Conservation (phyloP, 768 basidiomycete species). For the Phylloporus sp. region DNA sequence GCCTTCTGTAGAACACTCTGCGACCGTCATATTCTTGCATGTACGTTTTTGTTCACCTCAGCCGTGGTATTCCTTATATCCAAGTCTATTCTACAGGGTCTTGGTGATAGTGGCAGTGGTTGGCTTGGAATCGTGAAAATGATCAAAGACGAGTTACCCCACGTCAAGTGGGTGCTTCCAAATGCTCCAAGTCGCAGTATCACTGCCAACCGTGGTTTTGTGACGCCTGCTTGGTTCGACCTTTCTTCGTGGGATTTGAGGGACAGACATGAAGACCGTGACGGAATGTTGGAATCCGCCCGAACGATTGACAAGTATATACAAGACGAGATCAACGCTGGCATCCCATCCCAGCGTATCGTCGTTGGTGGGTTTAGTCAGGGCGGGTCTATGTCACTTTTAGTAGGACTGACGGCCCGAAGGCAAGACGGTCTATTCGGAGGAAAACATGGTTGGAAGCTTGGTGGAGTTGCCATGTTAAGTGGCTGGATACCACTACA, state of each 20-base stretch:
- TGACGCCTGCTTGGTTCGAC: slow-evolving; percentile 87
- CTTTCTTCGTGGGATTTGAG: slow-evolving; percentile 58
- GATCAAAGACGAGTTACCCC: slow-evolving; percentile 56
- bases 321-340: slow-evolving; percentile 66
- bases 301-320: slow-evolving; percentile 65
- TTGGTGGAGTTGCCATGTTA: slow-evolving; percentile 69
- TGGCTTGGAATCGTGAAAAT: slow-evolving; percentile 75
- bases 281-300: slow-evolving; percentile 59
- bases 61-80: slow-evolving; percentile 3
- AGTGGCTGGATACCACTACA: slow-evolving; percentile 79
- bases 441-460: slow-evolving; percentile 45
- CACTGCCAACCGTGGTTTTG: slow-evolving; percentile 67
- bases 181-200: slow-evolving; percentile 45
- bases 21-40: slow-evolving; percentile 88
- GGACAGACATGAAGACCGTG: slow-evolving; percentile 56
- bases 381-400: slow-evolving; percentile 75
- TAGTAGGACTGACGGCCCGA: slow-evolving; percentile 46
- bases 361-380: slow-evolving; percentile 89
- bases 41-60: slow-evolving; percentile 44
- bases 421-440: slow-evolving; percentile 24
- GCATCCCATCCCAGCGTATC: slow-evolving; percentile 65
- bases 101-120: slow-evolving; percentile 73
- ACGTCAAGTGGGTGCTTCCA: slow-evolving; percentile 80
- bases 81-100: slow-evolving; percentile 12
- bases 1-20: slow-evolving; percentile 64